A percentile compares a stretch with the other conserved stretches of the same genome.
phyloP scores from a whole-genome alignment of 2,329 filamentous ascomycete species.

The Ploettnerulaceae sp. region DNA sequence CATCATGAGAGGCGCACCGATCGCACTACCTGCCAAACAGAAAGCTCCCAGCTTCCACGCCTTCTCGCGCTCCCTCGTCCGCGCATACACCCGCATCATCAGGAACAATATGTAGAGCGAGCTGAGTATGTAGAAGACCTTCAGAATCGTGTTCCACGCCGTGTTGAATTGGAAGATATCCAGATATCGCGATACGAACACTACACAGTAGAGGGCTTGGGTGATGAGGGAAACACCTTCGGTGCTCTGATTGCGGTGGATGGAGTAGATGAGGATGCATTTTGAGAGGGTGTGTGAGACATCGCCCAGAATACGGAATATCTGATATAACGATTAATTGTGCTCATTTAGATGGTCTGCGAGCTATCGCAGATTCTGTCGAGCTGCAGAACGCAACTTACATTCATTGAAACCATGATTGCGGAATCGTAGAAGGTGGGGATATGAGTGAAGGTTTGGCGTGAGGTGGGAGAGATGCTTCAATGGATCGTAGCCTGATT shows the following conservation, averaged over 20 bases:
- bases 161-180: constrained; percentile 61
- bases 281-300: constrained; percentile 82
- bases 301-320: constrained; percentile 77
- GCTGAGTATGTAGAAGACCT: constrained; percentile 81
- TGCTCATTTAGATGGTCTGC: neutral
- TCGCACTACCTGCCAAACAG: constrained; percentile 59
- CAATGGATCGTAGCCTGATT: constrained; percentile 16
- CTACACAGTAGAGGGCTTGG: constrained; percentile 78
- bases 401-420: constrained; percentile 26
- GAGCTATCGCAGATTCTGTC: neutral
- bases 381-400: constrained; percentile 12
- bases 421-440: neutral
- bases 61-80: constrained; percentile 84
- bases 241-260: constrained; percentile 81
- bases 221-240: constrained; percentile 92
- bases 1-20: constrained; percentile 68
- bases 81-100: constrained; percentile 81
- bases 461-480: constrained; percentile 8
- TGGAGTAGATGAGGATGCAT: constrained; percentile 84
- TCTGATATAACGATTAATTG: constrained; percentile 18
- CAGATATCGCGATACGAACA: constrained; percentile 83
- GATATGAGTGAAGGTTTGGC: neutral
- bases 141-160: constrained; percentile 75
- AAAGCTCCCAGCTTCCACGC: constrained; percentile 86
- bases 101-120: constrained; percentile 82